Percentiles rank a stretch among this genome's conserved stretches.
Conservation (phyloP, 768 basidiomycete species). For the Tulasnella sp. region DNA sequence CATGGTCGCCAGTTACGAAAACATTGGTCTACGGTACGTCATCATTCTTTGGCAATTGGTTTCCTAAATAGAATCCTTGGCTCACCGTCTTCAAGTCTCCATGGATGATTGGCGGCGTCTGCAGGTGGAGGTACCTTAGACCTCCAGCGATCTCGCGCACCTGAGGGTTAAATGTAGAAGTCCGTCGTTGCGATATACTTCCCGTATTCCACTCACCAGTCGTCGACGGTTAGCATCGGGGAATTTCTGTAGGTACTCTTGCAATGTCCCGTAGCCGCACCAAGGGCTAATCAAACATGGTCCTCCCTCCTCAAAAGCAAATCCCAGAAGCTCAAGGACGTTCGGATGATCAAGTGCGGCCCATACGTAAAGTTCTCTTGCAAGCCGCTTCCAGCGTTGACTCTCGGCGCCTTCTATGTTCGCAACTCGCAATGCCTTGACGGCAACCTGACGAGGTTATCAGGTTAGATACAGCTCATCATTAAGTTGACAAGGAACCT, state of each 20-base stretch:
- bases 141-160: conserved; percentile 33
- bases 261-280: conserved; percentile 57
- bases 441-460: background rate
- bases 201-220: conserved; percentile 46
- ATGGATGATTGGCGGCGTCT: conserved; percentile 33
- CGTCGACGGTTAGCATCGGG: conserved; percentile 50
- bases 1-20: background rate
- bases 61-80: background rate
- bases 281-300: conserved; percentile 61
- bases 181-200: background rate
- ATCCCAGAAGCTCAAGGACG: background rate
- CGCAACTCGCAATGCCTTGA: background rate
- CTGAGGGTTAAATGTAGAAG: conserved; percentile 8
- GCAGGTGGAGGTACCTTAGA: conserved; percentile 34
- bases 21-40: background rate
- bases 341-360: background rate
- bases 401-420: no score
- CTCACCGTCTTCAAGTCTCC: conserved; percentile 36
- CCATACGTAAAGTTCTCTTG: background rate
- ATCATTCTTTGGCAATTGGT: background rate
- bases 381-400: background rate
- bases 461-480: background rate
- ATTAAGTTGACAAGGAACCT: background rate
- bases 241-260: conserved; percentile 52
- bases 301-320: background rate